Evolutionary conservation across 176 grass and related monocot genomes (phyloP).

Genomic region (Triticum aestivum): DNA sequence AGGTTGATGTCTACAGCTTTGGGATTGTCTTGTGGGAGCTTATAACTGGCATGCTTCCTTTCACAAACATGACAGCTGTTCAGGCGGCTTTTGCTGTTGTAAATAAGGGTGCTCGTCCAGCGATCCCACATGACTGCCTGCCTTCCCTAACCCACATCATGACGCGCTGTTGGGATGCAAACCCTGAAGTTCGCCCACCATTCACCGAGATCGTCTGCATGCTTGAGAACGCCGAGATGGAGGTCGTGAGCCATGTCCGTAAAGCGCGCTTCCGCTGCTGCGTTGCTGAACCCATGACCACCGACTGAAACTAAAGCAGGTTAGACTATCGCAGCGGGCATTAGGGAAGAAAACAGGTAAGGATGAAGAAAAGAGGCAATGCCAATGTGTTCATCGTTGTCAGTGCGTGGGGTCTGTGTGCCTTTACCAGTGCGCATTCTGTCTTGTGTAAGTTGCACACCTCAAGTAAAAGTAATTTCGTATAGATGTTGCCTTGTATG

Average conservation of each 20-base stretch:
- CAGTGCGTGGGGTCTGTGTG: not conserved
- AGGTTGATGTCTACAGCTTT: constrained; percentile 98
- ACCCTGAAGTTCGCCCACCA: constrained; percentile 81
- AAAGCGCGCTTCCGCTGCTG: constrained; percentile 95
- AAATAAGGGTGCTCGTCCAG: constrained; percentile 81
- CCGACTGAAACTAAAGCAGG: constrained; percentile 53
- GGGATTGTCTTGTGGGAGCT: constrained; percentile 97
- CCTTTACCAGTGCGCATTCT: constrained; percentile 35
- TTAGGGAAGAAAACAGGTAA: constrained; percentile 16
- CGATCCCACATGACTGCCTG: constrained; percentile 79
- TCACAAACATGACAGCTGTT: constrained; percentile 90
- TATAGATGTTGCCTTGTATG: constrained; percentile 53
- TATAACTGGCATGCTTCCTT: constrained; percentile 93
- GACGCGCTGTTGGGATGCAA: constrained; percentile 93
- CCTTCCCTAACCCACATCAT: constrained; percentile 81
- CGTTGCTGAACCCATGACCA: constrained; percentile 88
- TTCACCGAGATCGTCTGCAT: constrained; percentile 89
- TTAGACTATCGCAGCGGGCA: constrained; percentile 5
- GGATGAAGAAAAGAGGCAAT: constrained; percentile 26
- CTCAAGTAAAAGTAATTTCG: constrained; percentile 45
- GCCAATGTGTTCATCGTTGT: constrained; percentile 23
- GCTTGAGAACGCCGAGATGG: constrained; percentile 83
- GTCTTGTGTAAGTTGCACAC: constrained; percentile 42
- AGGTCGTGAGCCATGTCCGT: constrained; percentile 75
- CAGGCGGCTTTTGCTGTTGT: constrained; percentile 98